These are phyloP conservation scores for Colletotrichum nymphaeae DNA, from an alignment of 2,329 filamentous ascomycete species.

Conservation along the genomic window DNA sequence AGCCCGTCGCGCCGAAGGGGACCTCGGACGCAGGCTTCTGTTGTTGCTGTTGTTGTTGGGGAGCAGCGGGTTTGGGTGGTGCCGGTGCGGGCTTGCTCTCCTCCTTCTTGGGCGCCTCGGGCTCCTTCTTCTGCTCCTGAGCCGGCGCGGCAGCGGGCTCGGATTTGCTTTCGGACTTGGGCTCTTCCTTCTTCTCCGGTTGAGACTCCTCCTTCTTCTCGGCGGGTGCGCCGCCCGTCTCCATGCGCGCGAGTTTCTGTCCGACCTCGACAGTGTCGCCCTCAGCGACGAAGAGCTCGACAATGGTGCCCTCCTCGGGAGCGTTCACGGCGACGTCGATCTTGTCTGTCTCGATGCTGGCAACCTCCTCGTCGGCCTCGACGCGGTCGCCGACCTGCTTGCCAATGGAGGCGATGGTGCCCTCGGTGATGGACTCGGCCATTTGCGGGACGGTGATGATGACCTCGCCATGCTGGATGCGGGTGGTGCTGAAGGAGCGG, in stretches of 20 bases:
- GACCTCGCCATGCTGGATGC: slow-evolving; percentile 34
- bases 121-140: slow-evolving; percentile 28
- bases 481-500: slow-evolving; percentile 30
- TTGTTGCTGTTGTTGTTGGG: not conserved
- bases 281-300: slow-evolving; percentile 45
- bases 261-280: slow-evolving; percentile 47
- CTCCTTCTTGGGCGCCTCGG: slow-evolving; percentile 33
- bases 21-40: not conserved
- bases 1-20: slow-evolving; percentile 17
- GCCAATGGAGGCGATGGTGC: slow-evolving; percentile 41
- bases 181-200: slow-evolving; percentile 24
- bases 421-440: slow-evolving; percentile 48
- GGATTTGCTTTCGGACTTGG: slow-evolving; percentile 11
- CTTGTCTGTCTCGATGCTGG: slow-evolving; percentile 48
- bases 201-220: slow-evolving; percentile 36
- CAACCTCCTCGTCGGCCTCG: slow-evolving; percentile 46
- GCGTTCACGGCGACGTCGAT: slow-evolving; percentile 46
- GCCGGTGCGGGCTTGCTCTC: slow-evolving; percentile 24
- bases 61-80: slow-evolving; percentile 12
- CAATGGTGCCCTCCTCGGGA: slow-evolving; percentile 40
- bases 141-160: slow-evolving; percentile 13
- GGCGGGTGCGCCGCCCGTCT: slow-evolving; percentile 39
- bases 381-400: slow-evolving; percentile 46
- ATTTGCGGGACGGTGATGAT: slow-evolving; percentile 44
- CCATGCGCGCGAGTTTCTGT: slow-evolving; percentile 44